Base-by-base conservation (phyloP, 1,284 basidiomycete genomes). In the Tranzscheliella williamsii region DNA sequence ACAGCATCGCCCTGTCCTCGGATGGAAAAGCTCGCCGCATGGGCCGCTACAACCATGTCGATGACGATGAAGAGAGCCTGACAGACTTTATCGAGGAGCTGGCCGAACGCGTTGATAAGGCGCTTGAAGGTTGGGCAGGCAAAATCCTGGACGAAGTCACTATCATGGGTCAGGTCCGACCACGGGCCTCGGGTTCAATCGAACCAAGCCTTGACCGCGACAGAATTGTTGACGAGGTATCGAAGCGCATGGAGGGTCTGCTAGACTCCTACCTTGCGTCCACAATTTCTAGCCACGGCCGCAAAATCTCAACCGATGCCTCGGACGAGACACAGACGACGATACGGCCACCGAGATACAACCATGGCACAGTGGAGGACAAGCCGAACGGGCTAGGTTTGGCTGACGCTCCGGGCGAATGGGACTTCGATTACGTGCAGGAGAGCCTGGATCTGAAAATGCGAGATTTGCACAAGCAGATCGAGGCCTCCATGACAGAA, bases 91-190 rank as follows among this genome's bases (percentile, higher is more conserved):
- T 73, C 29, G 71, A 73, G 24, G 71, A 72, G 53, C 56, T 73
- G 12, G 71, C 51, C 11, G 58, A 67, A 12, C 55, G 71, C 2
- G 31, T 69, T 11, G 69, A 70, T 31, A 67, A 64, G 39, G 55
- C 50, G 4, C 44, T 73, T 17, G 71, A 73, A 30, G 71, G 63
- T 13, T 73, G 71, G 71, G 71, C 69, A 1, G 71, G 67, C 42
- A 71, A 65, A 42, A 73, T 73, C 20, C 42, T 73, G 17, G 69
- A 73, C 21, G 69, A 73, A 23, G 69, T 73, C 32, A 71, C 66
- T 9, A 73, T 70, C 47, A 68, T 70, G 62, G 70, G 70, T 15
- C 70, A 73, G 35, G 68, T 71, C 24, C 48, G 70, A 2, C 68
- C 70, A 0, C 39, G 31, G 31, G 13, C 32, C 2, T 21, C 24